Conservation (phyloP, 129 eudicot species). For the Artemisia tridentata region DNA sequence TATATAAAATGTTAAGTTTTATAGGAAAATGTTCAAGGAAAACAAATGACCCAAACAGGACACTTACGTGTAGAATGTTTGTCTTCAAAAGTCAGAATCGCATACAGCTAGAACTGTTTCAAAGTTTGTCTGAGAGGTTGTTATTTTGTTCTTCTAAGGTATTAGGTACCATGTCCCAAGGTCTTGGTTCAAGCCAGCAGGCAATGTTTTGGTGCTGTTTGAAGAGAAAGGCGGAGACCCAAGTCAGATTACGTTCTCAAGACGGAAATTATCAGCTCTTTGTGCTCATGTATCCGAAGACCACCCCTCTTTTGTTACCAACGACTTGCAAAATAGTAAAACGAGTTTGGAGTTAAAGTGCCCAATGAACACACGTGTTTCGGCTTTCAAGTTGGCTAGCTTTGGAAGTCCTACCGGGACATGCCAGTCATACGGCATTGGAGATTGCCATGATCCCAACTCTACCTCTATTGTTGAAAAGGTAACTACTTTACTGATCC, state of each 20-base stretch:
- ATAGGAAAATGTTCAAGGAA: too few species aligned
- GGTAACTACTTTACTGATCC: constrained; percentile 33
- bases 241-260: constrained; percentile 68
- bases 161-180: constrained; percentile 81
- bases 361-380: constrained; percentile 52
- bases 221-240: constrained; percentile 99
- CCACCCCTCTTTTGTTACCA: constrained; percentile 54
- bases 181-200: constrained; percentile 96
- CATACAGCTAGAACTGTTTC: background rate
- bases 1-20: too few species aligned
- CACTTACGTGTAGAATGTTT: background rate
- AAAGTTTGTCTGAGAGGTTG: background rate
- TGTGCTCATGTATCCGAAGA: constrained; percentile 73
- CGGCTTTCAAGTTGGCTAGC: constrained; percentile 72
- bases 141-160: constrained; percentile 12
- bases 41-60: too few species aligned
- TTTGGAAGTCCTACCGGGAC: constrained; percentile 75
- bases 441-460: constrained; percentile 83
- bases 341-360: constrained; percentile 53
- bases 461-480: constrained; percentile 55
- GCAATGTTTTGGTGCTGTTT: constrained; percentile 74
- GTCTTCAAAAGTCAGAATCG: background rate
- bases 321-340: constrained; percentile 31
- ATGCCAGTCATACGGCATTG: constrained; percentile 59
- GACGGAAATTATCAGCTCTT: constrained; percentile 47